phyloP scores from a whole-genome alignment of 495 filamentous ascomycete genomes.

The Oleoguttula mirabilis region DNA sequence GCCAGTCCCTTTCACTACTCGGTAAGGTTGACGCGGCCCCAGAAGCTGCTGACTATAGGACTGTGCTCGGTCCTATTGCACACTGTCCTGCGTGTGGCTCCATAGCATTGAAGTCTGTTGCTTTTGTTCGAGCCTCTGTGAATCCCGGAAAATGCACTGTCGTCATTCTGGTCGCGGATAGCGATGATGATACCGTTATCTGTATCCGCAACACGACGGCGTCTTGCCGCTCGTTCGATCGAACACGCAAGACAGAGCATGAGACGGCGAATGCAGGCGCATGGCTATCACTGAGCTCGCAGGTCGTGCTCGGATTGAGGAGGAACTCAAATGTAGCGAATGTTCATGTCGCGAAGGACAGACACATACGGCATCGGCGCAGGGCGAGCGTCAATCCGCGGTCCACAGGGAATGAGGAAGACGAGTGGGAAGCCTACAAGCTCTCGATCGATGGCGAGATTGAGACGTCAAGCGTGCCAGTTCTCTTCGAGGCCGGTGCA shows the following conservation, averaged over 20 bases:
- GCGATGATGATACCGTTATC: too few species aligned
- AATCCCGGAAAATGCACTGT: too few species aligned
- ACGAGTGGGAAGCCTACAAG: constrained; percentile 55
- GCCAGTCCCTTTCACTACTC: background rate
- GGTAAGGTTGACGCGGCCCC: background rate
- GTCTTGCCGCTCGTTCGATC: constrained; percentile 27
- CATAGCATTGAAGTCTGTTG: constrained; percentile 24
- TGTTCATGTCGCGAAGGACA: too few species aligned
- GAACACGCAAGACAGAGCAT: background rate
- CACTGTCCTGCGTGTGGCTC: constrained; percentile 22
- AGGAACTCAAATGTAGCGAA: too few species aligned
- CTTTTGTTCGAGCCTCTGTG: too few species aligned
- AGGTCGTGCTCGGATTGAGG: constrained; percentile 32
- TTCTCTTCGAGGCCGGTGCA: constrained; percentile 13
- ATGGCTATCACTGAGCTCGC: constrained; percentile 32
- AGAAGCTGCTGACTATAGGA: too few species aligned
- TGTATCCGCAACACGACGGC: constrained; percentile 11
- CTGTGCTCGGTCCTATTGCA: background rate
- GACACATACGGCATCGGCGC: too few species aligned
- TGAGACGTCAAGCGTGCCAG: constrained; percentile 15
- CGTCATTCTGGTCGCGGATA: too few species aligned
- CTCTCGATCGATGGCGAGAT: constrained; percentile 39
- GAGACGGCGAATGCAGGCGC: constrained; percentile 27
- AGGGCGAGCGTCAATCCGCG: too few species aligned
- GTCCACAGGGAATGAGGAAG: too few species aligned